A percentile compares a stretch with the other conserved stretches of the same genome.
phyloP scores from a whole-genome alignment of 106 monocot genomes.

The Gastrodia elata region DNA sequence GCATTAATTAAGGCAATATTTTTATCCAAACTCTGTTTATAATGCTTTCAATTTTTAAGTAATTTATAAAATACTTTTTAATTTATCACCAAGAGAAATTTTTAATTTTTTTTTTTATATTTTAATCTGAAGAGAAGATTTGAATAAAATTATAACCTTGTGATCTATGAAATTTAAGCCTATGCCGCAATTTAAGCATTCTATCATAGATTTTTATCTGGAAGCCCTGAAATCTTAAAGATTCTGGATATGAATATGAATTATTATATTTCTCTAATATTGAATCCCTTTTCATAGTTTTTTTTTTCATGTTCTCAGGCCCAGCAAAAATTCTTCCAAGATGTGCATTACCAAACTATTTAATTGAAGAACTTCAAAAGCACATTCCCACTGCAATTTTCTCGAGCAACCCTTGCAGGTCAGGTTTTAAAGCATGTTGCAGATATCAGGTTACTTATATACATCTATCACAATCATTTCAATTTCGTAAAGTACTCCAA shows the following conservation, averaged over 20 bases:
- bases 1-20: neutral
- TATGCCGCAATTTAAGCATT: neutral
- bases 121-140: neutral
- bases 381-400: slow-evolving; percentile 79
- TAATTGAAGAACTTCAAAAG: slow-evolving; percentile 82
- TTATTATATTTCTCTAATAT: neutral
- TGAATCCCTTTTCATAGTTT: neutral
- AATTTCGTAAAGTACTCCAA: too few species aligned
- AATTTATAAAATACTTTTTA: neutral
- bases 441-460: too few species aligned
- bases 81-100: neutral
- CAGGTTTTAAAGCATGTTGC: neutral
- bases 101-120: neutral
- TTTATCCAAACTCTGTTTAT: neutral
- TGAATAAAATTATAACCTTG: neutral
- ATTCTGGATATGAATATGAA: neutral
- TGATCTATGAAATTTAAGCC: neutral
- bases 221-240: neutral
- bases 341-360: slow-evolving; percentile 71
- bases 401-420: slow-evolving; percentile 98
- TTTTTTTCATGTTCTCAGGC: slow-evolving; percentile 25
- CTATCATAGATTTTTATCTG: neutral
- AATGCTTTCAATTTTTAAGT: neutral
- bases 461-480: too few species aligned
- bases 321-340: slow-evolving; percentile 89